phyloP scores from a whole-genome alignment of 2,329 filamentous ascomycete species.

The Paracamarosporium sp. region DNA sequence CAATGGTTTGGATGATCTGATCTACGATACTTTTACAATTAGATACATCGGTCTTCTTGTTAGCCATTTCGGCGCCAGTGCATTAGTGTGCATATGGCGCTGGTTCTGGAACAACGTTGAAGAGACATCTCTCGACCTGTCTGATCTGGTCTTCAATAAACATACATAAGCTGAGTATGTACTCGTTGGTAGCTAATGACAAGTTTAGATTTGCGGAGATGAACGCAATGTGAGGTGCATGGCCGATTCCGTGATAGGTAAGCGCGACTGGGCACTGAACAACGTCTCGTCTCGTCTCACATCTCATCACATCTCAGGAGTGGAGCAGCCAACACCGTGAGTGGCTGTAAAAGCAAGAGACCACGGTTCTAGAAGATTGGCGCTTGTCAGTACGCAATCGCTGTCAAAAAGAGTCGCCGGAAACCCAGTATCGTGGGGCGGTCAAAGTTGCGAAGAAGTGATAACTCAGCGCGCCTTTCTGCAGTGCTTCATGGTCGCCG shows the following conservation, averaged over 20 bases:
- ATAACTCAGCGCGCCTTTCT: not conserved
- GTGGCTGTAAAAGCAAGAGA: no score
- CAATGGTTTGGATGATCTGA: not conserved
- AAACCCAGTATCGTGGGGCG: no score
- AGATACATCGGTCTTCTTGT: no score
- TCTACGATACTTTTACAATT: no score
- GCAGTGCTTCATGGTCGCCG: not conserved
- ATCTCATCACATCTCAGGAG: not conserved
- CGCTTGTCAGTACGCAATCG: no score
- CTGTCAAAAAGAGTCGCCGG: no score
- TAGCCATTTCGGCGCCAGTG: no score
- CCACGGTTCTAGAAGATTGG: no score
- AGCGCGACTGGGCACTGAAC: not conserved
- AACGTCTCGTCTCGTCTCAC: conserved; percentile 9
- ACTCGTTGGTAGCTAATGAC: not conserved
- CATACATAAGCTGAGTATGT: not conserved
- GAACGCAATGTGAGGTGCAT: not conserved
- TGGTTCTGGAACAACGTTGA: not conserved
- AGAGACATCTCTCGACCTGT: not conserved
- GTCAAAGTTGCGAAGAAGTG: not conserved
- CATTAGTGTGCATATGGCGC: no score
- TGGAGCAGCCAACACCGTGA: not conserved
- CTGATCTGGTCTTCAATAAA: not conserved
- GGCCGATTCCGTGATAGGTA: conserved; percentile 5
- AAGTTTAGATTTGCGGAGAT: not conserved